Percentiles rank a stretch among this genome's conserved stretches.
phyloP scores from a whole-genome alignment of 1,139 yeast species.

The Candida sojae region DNA sequence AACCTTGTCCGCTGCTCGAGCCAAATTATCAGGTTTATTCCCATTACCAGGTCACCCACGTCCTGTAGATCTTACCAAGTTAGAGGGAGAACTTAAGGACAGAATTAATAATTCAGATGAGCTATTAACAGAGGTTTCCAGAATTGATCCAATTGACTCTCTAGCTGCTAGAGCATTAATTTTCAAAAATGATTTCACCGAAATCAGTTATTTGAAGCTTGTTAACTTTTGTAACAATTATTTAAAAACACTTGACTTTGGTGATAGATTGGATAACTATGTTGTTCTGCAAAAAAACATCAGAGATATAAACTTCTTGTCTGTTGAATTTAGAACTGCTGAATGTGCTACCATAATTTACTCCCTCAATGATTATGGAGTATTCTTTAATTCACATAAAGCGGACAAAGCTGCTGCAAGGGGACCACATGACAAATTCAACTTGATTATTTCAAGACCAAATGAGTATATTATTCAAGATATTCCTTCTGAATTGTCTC shows the following conservation, averaged over 20 bases:
- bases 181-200: slow-evolving; percentile 46
- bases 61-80: slow-evolving; percentile 54
- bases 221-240: slow-evolving; percentile 45
- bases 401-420: slow-evolving; percentile 16
- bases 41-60: slow-evolving; percentile 73
- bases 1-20: slow-evolving; percentile 72
- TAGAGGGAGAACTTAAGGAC: slow-evolving; percentile 49
- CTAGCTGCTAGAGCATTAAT: slow-evolving; percentile 52
- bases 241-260: slow-evolving; percentile 37
- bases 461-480: slow-evolving; percentile 57
- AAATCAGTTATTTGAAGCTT: slow-evolving; percentile 41
- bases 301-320: slow-evolving; percentile 37
- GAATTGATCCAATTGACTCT: slow-evolving; percentile 55
- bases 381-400: slow-evolving; percentile 34
- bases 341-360: slow-evolving; percentile 61
- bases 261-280: slow-evolving; percentile 28
- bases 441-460: slow-evolving; percentile 47
- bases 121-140: slow-evolving; percentile 38
- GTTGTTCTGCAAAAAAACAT: slow-evolving; percentile 36
- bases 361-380: slow-evolving; percentile 42
- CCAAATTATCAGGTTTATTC: slow-evolving; percentile 79
- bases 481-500: slow-evolving; percentile 20
- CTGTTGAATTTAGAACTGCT: slow-evolving; percentile 55
- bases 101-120: slow-evolving; percentile 43
- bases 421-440: slow-evolving; percentile 13